Percentiles rank a stretch among this genome's conserved stretches.
phyloP scores from a whole-genome alignment of 768 basidiomycete genomes.

The Rubroboletus satanas region DNA sequence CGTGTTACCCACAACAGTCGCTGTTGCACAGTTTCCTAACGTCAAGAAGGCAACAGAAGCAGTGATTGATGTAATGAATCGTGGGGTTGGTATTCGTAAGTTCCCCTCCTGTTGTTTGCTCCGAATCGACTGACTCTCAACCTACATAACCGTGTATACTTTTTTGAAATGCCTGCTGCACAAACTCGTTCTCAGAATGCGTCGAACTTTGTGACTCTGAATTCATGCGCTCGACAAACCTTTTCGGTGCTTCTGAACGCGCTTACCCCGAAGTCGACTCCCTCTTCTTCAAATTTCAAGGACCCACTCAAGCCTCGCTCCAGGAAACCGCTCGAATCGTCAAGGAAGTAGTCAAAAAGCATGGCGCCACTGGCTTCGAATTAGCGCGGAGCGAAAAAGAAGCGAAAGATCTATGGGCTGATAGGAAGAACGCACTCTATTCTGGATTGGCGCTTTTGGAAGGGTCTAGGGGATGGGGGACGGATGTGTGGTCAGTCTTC shows the following conservation, averaged over 20 bases:
- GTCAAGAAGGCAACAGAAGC: constrained; percentile 73
- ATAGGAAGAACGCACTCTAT: constrained; percentile 64
- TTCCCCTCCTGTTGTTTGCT: constrained; percentile 4
- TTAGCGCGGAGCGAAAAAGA: constrained; percentile 63
- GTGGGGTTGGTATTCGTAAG: constrained; percentile 75
- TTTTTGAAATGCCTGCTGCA: neutral
- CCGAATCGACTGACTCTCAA: neutral
- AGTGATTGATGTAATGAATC: constrained; percentile 65
- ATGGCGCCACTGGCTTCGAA: constrained; percentile 66
- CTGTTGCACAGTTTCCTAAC: constrained; percentile 76
- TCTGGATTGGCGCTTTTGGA: constrained; percentile 53
- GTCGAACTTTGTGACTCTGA: constrained; percentile 76
- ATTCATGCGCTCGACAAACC: constrained; percentile 62
- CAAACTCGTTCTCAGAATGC: constrained; percentile 52
- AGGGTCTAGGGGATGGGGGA: constrained; percentile 59
- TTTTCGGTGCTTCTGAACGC: constrained; percentile 47
- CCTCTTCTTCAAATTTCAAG: constrained; percentile 87
- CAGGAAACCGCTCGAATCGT: constrained; percentile 59
- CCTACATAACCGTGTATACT: neutral
- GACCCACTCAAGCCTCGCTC: constrained; percentile 56
- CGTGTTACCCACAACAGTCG: constrained; percentile 76
- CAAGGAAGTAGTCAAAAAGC: constrained; percentile 51
- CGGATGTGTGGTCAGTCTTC: constrained; percentile 65
- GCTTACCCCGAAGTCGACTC: constrained; percentile 63
- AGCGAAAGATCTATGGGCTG: constrained; percentile 69